Percentiles rank a stretch among this genome's conserved stretches.
phyloP scores from a whole-genome alignment of 1,284 basidiomycete species.

The Chalciporus piperatoides region DNA sequence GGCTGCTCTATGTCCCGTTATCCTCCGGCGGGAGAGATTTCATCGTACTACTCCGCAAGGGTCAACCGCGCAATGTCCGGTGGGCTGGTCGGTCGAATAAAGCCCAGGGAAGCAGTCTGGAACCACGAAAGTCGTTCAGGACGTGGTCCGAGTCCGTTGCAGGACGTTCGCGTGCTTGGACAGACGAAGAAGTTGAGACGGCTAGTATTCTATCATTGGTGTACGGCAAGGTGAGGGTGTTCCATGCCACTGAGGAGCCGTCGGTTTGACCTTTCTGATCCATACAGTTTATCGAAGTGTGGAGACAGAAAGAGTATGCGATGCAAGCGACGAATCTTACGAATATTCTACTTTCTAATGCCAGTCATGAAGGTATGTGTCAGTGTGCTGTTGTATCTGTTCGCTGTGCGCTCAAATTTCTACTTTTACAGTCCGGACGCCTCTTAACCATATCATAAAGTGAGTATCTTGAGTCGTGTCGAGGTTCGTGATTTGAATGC shows the following conservation, averaged over 20 bases:
- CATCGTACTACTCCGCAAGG: slow-evolving; percentile 79
- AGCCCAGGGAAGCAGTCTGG: slow-evolving; percentile 44
- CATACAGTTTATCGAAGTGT: slow-evolving; percentile 77
- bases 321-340: slow-evolving; percentile 77
- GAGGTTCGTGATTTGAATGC: background rate
- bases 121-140: slow-evolving; percentile 80
- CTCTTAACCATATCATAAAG: slow-evolving; percentile 2
- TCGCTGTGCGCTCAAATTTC: background rate
- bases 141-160: slow-evolving; percentile 78
- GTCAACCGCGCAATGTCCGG: slow-evolving; percentile 67
- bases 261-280: background rate
- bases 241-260: too few species aligned
- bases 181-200: slow-evolving; percentile 86
- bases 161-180: slow-evolving; percentile 74
- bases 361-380: slow-evolving; percentile 74
- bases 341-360: slow-evolving; percentile 80
- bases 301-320: slow-evolving; percentile 82
- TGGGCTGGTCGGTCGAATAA: slow-evolving; percentile 82
- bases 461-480: background rate
- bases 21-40: slow-evolving; percentile 73
- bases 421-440: background rate
- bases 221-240: slow-evolving; percentile 61
- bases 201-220: slow-evolving; percentile 83
- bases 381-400: background rate
- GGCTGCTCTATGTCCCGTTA: slow-evolving; percentile 76